Percentiles rank a stretch among this genome's conserved stretches.
Evolutionary conservation across 257 asterid species (phyloP).

Genomic region (Forsythia suspensa): DNA sequence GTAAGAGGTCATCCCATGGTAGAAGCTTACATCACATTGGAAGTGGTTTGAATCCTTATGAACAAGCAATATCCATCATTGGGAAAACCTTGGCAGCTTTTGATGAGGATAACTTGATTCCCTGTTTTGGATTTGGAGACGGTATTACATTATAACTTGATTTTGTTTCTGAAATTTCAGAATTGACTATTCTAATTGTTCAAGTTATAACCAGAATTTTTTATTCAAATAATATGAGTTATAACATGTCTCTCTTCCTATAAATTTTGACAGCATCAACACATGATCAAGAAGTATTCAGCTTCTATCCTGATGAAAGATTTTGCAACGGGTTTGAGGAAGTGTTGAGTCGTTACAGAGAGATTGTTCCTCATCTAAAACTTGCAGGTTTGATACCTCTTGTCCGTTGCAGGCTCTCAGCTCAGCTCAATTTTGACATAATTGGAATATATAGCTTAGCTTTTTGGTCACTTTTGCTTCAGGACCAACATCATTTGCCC

Average conservation of each 20-base stretch:
- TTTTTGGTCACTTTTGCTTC: slow-evolving; percentile 11
- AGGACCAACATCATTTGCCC: slow-evolving; percentile 98
- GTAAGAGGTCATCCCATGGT: slow-evolving; percentile 42
- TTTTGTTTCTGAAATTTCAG: slow-evolving; percentile 5
- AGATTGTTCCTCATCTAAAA: slow-evolving; percentile 63
- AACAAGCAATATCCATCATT: slow-evolving; percentile 55
- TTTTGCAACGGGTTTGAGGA: slow-evolving; percentile 85
- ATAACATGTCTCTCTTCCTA: background rate
- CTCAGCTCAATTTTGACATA: background rate
- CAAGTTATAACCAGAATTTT: background rate
- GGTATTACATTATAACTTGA: slow-evolving; percentile 29
- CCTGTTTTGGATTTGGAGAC: slow-evolving; percentile 61
- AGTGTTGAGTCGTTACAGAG: slow-evolving; percentile 71
- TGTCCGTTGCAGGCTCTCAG: slow-evolving; percentile 11
- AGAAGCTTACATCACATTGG: slow-evolving; percentile 52
- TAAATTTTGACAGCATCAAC: slow-evolving; percentile 63
- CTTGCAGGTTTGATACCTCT: slow-evolving; percentile 64
- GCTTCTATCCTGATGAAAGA: slow-evolving; percentile 74
- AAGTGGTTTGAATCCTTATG: slow-evolving; percentile 47
- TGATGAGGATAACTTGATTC: slow-evolving; percentile 61
- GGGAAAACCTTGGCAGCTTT: slow-evolving; percentile 55
- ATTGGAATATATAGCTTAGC: slow-evolving; percentile 17
- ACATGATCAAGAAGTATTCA: slow-evolving; percentile 84
- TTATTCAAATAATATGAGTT: slow-evolving; percentile 1
- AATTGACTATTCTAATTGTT: background rate